Evolutionary conservation across 208 protist species (phyloP), one percentile per base, ranked within the genome.

Genomic region (Leishmania lainsoni): DNA sequence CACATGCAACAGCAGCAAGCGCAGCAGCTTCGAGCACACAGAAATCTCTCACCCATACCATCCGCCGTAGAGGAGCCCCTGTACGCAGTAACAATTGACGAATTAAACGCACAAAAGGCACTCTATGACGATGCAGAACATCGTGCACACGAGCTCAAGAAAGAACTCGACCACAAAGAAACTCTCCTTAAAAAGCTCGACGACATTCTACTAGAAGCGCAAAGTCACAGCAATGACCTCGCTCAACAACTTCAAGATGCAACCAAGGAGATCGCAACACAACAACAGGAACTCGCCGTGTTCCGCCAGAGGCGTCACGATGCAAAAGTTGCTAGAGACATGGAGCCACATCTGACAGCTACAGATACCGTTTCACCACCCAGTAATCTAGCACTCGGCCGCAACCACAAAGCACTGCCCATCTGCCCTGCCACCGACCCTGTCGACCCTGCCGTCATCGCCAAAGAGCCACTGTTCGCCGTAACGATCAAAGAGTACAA

Each of bases 21-120:
- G 49, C 83, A 86, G 54, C 85, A 89, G 76, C 83, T 91, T 42
- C 85, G 88, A 12, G 84, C 82, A 4, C 88, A 91, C 48, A 80
- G 88, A 6, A 87, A 89, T 71, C 78, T 91, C 39, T 85, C 86
- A 3, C 83, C 72, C 35, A 10, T 72, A 10, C 42, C 16, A 83
- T 73, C 51, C 86, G 75, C 69, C 1, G 78, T 80, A 16, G 78
- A 75, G 22, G 89, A 87, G 35, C 86, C 86, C 0, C 39, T 92
- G 66, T 90, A 90, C 81, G 83, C 84, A 22, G 89, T 90, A 22
- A 92, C 89, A 0, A 83, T 92, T 26, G 84, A 90, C 69, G 89
- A 92, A 66, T 75, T 87, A 4, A 83, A 78, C 32, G 61, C 69
- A 17, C 73, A 90, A 51, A 86, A 65, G 58, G 77, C 78, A 10